Evolutionary conservation across 768 basidiomycete species (phyloP).

Genomic region (Nidularia pulvinata): DNA sequence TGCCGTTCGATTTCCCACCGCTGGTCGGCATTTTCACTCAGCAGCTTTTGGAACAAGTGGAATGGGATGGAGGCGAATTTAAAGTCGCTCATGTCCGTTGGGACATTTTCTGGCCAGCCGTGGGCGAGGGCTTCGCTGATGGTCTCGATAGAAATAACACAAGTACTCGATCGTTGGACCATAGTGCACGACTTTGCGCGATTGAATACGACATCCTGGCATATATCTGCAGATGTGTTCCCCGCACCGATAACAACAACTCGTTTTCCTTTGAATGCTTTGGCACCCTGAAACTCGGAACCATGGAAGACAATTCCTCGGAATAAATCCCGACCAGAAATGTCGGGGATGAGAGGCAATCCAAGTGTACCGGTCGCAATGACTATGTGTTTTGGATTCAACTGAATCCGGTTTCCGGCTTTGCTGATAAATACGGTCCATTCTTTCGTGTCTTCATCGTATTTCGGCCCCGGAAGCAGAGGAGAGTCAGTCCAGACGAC

Average conservation of each 20-base stretch:
- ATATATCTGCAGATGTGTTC: slow-evolving; percentile 35
- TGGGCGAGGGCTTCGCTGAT: slow-evolving; percentile 1
- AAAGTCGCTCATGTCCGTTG: slow-evolving; percentile 20
- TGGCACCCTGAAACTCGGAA: slow-evolving; percentile 21
- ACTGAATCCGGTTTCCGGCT: slow-evolving; percentile 19
- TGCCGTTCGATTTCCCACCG: slow-evolving; percentile 24
- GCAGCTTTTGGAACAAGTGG: slow-evolving; percentile 13
- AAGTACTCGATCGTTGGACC: slow-evolving; percentile 39
- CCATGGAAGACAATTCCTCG: slow-evolving; percentile 28
- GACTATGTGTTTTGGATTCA: slow-evolving; percentile 37
- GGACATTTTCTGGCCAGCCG: slow-evolving; percentile 13
- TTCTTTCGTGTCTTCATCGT: slow-evolving; percentile 21
- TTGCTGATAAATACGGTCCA: slow-evolving; percentile 33
- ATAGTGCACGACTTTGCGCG: slow-evolving; percentile 34
- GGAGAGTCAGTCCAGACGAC: slow-evolving; percentile 38
- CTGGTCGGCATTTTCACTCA: slow-evolving; percentile 10
- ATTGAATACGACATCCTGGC: slow-evolving; percentile 28
- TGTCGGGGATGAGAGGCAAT: slow-evolving; percentile 23
- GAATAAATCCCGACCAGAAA: slow-evolving; percentile 21
- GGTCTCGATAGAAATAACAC: slow-evolving; percentile 17
- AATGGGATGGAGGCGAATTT: slow-evolving; percentile 17
- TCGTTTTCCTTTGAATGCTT: slow-evolving; percentile 24
- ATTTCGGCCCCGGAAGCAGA: slow-evolving; percentile 25
- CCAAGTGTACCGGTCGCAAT: slow-evolving; percentile 35
- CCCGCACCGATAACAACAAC: slow-evolving; percentile 40